Percentiles rank a stretch among this genome's conserved stretches.
phyloP scores from a whole-genome alignment of 139 green algal genomes.

The Klebsormidium nitens region DNA sequence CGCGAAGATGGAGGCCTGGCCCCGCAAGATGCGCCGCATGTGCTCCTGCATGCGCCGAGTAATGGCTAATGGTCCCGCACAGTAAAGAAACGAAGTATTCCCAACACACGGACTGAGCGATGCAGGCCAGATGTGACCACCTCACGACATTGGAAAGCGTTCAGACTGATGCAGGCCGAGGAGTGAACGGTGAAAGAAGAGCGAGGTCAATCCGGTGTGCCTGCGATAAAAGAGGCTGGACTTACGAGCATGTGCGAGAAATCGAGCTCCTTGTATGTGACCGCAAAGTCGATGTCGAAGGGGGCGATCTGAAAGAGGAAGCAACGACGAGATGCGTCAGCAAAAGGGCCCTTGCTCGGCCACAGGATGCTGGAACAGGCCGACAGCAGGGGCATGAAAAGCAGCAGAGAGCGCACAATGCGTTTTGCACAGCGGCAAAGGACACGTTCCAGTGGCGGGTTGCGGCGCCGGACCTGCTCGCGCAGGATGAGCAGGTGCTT shows the following conservation, averaged over 20 bases:
- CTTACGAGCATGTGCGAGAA: slow-evolving; percentile 34
- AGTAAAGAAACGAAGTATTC: no score
- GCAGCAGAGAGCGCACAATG: neutral
- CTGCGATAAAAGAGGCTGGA: neutral
- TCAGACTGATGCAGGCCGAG: no score
- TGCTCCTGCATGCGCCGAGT: slow-evolving; percentile 85
- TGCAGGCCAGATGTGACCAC: no score
- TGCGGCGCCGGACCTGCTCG: slow-evolving; percentile 54
- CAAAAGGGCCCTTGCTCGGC: neutral
- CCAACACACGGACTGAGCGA: no score
- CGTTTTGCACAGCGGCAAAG: neutral
- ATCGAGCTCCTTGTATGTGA: slow-evolving; percentile 80
- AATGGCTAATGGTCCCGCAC: no score
- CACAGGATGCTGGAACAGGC: neutral
- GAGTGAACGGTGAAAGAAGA: no score
- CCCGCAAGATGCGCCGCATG: slow-evolving; percentile 68
- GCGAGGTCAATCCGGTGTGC: no score
- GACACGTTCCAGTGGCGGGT: neutral
- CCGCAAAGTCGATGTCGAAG: slow-evolving; percentile 81
- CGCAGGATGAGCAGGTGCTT: slow-evolving; percentile 87
- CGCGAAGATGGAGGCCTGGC: slow-evolving; percentile 75
- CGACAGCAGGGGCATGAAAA: neutral
- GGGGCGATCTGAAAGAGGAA: slow-evolving; percentile 55
- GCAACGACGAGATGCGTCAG: neutral
- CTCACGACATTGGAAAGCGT: no score